Evolutionary conservation across 495 filamentous ascomycete genomes (phyloP), one percentile per base, ranked within the genome.

Genomic region (Podospora anserina): DNA sequence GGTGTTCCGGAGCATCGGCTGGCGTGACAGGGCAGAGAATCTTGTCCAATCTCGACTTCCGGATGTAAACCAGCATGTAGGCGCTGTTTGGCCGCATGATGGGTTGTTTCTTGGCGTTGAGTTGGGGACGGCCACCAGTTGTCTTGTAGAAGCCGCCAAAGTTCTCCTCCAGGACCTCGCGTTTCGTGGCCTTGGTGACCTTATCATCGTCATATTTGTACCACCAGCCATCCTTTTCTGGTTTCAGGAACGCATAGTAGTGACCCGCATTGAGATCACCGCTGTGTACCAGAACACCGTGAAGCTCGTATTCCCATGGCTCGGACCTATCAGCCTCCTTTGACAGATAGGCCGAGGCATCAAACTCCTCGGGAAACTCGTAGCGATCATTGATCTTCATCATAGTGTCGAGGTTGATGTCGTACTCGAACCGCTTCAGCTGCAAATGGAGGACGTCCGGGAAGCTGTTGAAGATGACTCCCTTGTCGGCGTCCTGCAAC

Each of bases 351-450:
- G 91, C 92, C 4, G 88, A 81, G 5, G 94, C 92, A 78, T 99
- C 93, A 74, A 96, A 96, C 71, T 90, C 86, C 74, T 97, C 92
- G 5, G 95, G 95, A 77, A 97, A 99, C 68, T 97, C 95, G 78
- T 97, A 97, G 61, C 94, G 90, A 75, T 98, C 95, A 76, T 99
- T 98, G 75, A 99, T 91, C 80, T 99, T 99, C 88, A 94, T 96
- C 95, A 97, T 97, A 26, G 92, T 93, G 77, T 97, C 93, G 63
- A 91, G 89, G 59, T 96, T 89, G 69, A 97, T 88, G 79, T 99
- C 94, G 76, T 99, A 99, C 76, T 97, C 93, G 78, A 99, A 99
- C 20, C 95, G 90, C 79, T 99, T 99, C 55, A 99, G 85, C 77
- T 99, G 95, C 20, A 99, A 83, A 77, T 99, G 93, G 49, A 99